Base-by-base conservation (phyloP, 2,329 filamentous ascomycete genomes). In the Aspergillus luchuensis region DNA sequence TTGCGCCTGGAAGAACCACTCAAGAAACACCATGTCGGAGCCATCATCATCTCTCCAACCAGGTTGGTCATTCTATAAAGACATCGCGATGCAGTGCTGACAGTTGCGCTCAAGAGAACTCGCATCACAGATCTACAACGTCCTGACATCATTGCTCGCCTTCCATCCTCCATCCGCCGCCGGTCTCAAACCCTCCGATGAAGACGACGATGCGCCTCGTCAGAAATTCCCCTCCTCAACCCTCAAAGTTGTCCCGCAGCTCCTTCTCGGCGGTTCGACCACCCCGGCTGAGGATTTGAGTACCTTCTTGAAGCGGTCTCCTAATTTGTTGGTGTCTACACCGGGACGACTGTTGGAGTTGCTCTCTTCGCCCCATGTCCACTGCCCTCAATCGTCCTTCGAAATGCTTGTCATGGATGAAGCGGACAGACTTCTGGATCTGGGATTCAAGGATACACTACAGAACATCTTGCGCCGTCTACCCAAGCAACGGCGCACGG, bases 351-450 rank as follows among this genome's bases (percentile, higher is more conserved):
- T 99, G 2, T 85, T 97, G 5, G 93, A 97, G 72, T 85, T 99
- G 0, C 82, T 99, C 4, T 88, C 89, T 0, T 96, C 92, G 1
- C 90, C 89, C 1, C 90, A 96, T 71, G 92, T 97, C 13, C 91
- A 96, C 74, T 93, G 91, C 68, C 88, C 91, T 0, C 90, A 94
- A 63, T 92, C 91, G 1, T 91, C 91, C 0, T 98, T 99, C 67
- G 94, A 99, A 74, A 87, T 92, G 53, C 85, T 99, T 10, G 91
- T 99, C 3, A 84, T 99, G 38, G 95, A 99, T 72, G 95, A 99
- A 79, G 95, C 94, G 53, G 95, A 99, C 76, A 85, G 95, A 61
- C 80, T 99, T 25, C 82, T 99, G 10, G 95, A 99, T 77, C 84
- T 98, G 21, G 95, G 96, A 5, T 98, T 99, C 78, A 95, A 96